Evolutionary conservation across 768 basidiomycete species (phyloP), one percentile per base, ranked within the genome.

Genomic region (Boletus rubroflammeus): DNA sequence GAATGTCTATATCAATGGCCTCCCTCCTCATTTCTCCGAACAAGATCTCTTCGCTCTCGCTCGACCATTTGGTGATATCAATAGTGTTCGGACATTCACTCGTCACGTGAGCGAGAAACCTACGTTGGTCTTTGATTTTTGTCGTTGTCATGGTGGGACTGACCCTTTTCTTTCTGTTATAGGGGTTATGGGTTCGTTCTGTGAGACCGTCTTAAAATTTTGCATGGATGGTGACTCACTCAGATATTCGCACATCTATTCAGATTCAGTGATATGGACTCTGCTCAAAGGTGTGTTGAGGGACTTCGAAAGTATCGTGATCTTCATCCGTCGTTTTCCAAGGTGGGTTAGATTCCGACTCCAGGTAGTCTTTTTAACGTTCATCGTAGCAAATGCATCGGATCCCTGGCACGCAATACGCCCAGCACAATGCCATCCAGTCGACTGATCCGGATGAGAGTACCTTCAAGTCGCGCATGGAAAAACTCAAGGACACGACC

Each of bases 1-100:
- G 0, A 93, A 93, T 61, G 86, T 93, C 0, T 93, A 93, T 67
- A 91, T 93, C 73, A 93, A 93, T 63, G 90, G 90, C 13, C 79
- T 93, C 15, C 90, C 89, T 3, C 86, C 90, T 5, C 83, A 90
- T 70, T 92, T 81, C 62, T 84, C 88, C 0, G 90, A 92, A 63
- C 89, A 90, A 55, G 81, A 90, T 56, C 76, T 93, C 39, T 84
- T 84, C 61, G 81, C 81, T 28, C 81, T 93, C 50, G 79, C 86
- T 32, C 72, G 77, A 23, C 85, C 82, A n/a, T 93, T 83, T 60
- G 90, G 90, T 4, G 76, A 74, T 23, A 82, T 93, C 11, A 71
- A 83, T 62, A 92, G 90, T 56, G 91, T 92, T 15, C 73, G 90
- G 53, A 90, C 89, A 42, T 93, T 93, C 63, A 93, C 90, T 44